A percentile compares a stretch with the other conserved stretches of the same genome.
These are phyloP conservation scores for Pisolithus microcarpus DNA, from an alignment of 768 basidiomycete species.

Conservation along the genomic window DNA sequence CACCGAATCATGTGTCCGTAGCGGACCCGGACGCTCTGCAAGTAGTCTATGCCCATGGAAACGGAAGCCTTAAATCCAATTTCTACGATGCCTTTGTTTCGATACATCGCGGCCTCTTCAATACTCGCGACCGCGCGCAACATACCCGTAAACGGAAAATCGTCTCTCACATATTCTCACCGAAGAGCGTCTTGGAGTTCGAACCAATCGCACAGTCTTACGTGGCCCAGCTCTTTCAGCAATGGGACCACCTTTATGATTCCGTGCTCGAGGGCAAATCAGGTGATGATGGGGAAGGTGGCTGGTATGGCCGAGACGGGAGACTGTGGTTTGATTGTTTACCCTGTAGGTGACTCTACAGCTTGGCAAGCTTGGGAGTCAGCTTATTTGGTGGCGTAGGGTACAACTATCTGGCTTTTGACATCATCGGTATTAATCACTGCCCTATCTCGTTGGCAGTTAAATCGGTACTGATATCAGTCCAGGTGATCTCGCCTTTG, in stretches of 20 bases:
- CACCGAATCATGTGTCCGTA: conserved; percentile 72
- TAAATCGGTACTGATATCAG: neutral
- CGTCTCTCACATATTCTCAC: conserved; percentile 76
- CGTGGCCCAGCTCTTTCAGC: conserved; percentile 50
- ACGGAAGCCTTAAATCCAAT: conserved; percentile 71
- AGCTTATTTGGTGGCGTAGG: conserved; percentile 21
- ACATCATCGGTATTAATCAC: conserved; percentile 55
- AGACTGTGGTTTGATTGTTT: conserved; percentile 69
- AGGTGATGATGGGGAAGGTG: conserved; percentile 52
- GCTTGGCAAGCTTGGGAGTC: neutral
- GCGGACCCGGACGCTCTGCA: conserved; percentile 72
- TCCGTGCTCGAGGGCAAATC: conserved; percentile 47
- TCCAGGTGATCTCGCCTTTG: conserved; percentile 68
- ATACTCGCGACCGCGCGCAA: conserved; percentile 67
- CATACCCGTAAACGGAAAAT: conserved; percentile 91
- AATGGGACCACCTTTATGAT: conserved; percentile 70
- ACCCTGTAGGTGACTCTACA: conserved; percentile 46
- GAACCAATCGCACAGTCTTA: conserved; percentile 69
- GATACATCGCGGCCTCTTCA: conserved; percentile 68
- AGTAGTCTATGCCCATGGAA: conserved; percentile 75
- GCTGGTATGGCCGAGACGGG: conserved; percentile 55
- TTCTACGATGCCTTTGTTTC: conserved; percentile 80
- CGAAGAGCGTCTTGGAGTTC: conserved; percentile 81
- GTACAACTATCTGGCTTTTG: conserved; percentile 62
- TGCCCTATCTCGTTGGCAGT: neutral